Evolutionary conservation across 2,329 filamentous ascomycete species (phyloP).

Genomic region (Daldinia eschscholtzii): DNA sequence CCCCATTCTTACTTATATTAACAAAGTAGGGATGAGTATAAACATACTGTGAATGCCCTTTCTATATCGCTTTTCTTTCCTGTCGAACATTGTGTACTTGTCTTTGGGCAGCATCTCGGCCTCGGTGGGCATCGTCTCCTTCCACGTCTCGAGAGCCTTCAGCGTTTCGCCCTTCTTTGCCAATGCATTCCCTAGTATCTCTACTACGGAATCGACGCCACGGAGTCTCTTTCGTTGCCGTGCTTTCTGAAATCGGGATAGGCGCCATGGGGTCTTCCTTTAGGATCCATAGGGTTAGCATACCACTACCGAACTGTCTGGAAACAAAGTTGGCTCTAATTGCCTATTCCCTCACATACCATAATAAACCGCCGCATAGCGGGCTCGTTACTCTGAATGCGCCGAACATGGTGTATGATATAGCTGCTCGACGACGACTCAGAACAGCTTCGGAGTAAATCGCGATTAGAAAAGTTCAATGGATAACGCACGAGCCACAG

Average conservation of each 20-base stretch:
- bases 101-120: slow-evolving; percentile 95
- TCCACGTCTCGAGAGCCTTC: slow-evolving; percentile 90
- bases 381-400: slow-evolving; percentile 83
- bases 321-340: background rate
- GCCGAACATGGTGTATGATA: slow-evolving; percentile 76
- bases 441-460: slow-evolving; percentile 16
- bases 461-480: slow-evolving; percentile 37
- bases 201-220: slow-evolving; percentile 88
- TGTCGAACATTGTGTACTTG: slow-evolving; percentile 98
- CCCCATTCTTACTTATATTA: background rate
- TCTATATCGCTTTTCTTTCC: slow-evolving; percentile 93
- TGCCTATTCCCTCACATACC: slow-evolving; percentile 62
- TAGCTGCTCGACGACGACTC: slow-evolving; percentile 32
- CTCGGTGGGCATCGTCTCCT: slow-evolving; percentile 94
- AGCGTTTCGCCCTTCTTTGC: slow-evolving; percentile 77
- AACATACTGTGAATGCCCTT: slow-evolving; percentile 97
- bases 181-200: slow-evolving; percentile 83
- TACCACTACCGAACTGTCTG: background rate
- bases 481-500: slow-evolving; percentile 34
- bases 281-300: slow-evolving; percentile 29
- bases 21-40: background rate
- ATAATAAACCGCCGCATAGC: slow-evolving; percentile 84
- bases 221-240: slow-evolving; percentile 86
- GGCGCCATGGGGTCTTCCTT: slow-evolving; percentile 96
- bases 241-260: slow-evolving; percentile 91